Conservation (phyloP, 305 asterid species). For the Rubia occidens region DNA sequence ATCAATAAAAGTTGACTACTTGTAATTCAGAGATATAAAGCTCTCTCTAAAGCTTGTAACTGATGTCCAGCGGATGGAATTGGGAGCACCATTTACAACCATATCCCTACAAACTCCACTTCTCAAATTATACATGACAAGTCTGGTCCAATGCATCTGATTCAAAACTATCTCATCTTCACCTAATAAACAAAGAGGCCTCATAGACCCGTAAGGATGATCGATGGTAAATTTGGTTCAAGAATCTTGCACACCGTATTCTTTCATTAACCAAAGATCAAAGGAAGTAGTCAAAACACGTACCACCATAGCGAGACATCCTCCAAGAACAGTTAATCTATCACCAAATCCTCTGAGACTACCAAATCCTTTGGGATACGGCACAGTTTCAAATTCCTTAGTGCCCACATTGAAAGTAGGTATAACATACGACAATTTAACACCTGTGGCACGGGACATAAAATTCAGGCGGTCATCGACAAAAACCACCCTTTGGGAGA, state of each 20-base stretch:
- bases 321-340: neutral
- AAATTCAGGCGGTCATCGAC: neutral
- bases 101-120: neutral
- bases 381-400: neutral
- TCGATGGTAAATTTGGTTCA: neutral
- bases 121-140: neutral
- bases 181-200: neutral
- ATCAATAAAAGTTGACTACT: neutral
- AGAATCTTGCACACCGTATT: neutral
- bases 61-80: neutral
- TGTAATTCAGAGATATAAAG: neutral
- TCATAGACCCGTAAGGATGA: neutral
- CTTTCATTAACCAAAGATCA: neutral
- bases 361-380: neutral
- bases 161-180: neutral
- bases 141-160: neutral
- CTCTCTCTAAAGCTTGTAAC: neutral
- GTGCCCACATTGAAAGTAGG: neutral
- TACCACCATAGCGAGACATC: neutral
- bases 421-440: too few species aligned
- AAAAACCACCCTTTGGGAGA: too few species aligned
- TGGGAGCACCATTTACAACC: neutral
- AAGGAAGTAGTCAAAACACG: too few species aligned
- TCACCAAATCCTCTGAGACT: too few species aligned
- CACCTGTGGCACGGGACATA: neutral